These are phyloP conservation scores for Talaromyces atroroseus DNA, from an alignment of 2,329 filamentous ascomycete genomes.

Conservation along the genomic window DNA sequence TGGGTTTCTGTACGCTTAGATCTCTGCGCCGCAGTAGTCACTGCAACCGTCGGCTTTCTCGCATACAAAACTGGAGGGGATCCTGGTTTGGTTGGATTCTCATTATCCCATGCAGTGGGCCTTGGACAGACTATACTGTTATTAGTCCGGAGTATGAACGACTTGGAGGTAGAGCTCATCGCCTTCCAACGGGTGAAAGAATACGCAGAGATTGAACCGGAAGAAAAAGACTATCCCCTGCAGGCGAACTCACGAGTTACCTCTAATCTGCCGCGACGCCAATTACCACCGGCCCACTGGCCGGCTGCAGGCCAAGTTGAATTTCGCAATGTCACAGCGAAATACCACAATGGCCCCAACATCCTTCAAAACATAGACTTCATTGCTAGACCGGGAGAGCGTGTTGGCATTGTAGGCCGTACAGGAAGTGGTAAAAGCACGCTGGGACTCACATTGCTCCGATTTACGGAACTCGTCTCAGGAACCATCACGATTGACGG, in stretches of 20 bases:
- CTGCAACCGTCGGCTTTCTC: conserved; percentile 49
- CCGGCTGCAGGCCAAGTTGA: conserved; percentile 21
- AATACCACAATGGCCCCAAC: conserved; percentile 21
- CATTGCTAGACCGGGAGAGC: conserved; percentile 20
- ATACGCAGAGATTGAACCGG: conserved; percentile 22
- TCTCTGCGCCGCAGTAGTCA: conserved; percentile 50
- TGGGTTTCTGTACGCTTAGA: conserved; percentile 55
- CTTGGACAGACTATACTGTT: conserved; percentile 49
- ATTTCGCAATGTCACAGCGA: conserved; percentile 22
- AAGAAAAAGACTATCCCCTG: conserved; percentile 14
- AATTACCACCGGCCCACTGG: conserved; percentile 20
- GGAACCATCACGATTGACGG: conserved; percentile 54
- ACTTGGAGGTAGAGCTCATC: conserved; percentile 54
- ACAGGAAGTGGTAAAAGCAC: conserved; percentile 32
- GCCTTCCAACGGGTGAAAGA: conserved; percentile 23
- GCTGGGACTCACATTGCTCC: conserved; percentile 51
- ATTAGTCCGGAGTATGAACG: conserved; percentile 51
- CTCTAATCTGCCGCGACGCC: neutral
- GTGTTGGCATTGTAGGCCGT: conserved; percentile 24
- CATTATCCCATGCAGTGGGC: conserved; percentile 52
- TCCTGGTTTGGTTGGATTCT: conserved; percentile 53
- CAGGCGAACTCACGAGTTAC: neutral
- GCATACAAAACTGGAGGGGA: conserved; percentile 46
- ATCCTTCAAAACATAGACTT: conserved; percentile 23
- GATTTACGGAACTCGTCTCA: conserved; percentile 47